Evolutionary conservation across 352 stramenopile genomes (phyloP).

Genomic region (Albugo laibachii): DNA sequence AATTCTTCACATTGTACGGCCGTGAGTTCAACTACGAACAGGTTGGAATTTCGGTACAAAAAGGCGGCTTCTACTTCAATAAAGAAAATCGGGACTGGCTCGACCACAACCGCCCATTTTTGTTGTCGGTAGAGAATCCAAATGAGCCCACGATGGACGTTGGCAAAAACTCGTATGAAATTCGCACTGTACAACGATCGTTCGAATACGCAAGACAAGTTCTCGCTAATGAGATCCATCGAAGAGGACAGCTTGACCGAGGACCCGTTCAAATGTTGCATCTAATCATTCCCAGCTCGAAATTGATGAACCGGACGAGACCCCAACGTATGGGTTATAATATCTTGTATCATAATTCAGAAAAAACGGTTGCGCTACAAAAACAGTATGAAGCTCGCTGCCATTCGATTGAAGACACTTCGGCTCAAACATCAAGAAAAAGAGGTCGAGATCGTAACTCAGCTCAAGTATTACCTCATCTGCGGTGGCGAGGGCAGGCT

Average conservation of each 20-base stretch:
- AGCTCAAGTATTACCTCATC: no score
- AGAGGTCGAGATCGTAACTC: no score
- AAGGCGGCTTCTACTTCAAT: constrained; percentile 84
- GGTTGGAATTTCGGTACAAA: constrained; percentile 81
- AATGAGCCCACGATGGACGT: constrained; percentile 85
- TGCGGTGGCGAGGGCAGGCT: no score
- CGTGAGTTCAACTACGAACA: constrained; percentile 87
- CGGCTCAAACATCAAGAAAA: no score
- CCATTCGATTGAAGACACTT: no score
- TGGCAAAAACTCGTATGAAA: constrained; percentile 83
- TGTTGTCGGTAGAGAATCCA: constrained; percentile 88
- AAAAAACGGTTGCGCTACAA: constrained; percentile 38
- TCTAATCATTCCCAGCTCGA: constrained; percentile 51
- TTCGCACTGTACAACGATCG: constrained; percentile 74
- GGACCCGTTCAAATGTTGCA: constrained; percentile 24
- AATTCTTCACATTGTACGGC: constrained; percentile 92
- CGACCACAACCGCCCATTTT: constrained; percentile 52
- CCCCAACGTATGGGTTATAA: constrained; percentile 44
- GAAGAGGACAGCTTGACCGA: constrained; percentile 37
- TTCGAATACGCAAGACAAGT: constrained; percentile 78
- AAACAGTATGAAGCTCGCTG: constrained; percentile 39
- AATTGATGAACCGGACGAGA: constrained; percentile 32
- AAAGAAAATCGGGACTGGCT: constrained; percentile 73
- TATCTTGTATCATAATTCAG: constrained; percentile 42
- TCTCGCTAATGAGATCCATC: constrained; percentile 47